Base-by-base conservation (phyloP, 129 eudicot genomes). In the Lonicera japonica region DNA sequence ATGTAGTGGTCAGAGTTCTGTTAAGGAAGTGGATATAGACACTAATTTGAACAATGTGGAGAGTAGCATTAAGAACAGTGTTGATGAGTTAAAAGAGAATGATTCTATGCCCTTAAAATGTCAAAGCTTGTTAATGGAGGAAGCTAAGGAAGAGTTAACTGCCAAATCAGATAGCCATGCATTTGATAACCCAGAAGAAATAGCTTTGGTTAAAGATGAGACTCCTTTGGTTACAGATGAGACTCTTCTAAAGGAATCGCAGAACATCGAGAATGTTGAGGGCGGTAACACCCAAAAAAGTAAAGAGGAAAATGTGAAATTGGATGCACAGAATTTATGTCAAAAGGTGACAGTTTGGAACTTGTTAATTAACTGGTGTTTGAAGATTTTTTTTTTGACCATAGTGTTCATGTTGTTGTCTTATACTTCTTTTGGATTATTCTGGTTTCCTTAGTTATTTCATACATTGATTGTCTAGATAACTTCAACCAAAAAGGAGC, bases 301-400 rank as follows among this genome's bases (percentile, higher is more conserved):
- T n/a, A 70, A 65, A 68, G 64, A 55, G 39, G 75, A 70, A 51
- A 71, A 50, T 20, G 52, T 68, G 21, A 77, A 76, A 76, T 61
- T 25, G 20, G 56, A 69, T 59, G 55, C 81, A 21, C 58, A 63
- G 51, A 69, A 66, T 29, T 52, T 56, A 65, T n/a, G 70, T 53
- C 66, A 36, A 74, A 84, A 84, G 89, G 96, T 88, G 54, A 68
- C 70, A 66, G 43, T 64, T 14, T 24, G 57, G 65, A 40, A 54
- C 14, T 24, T 29, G 29, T n/a, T n/a, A n/a, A n/a, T n/a, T n/a
- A n/a, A n/a, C n/a, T n/a, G n/a, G n/a, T n/a, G n/a, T n/a, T n/a
- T n/a, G n/a, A n/a, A n/a, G n/a, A 9, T 66, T 38, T 17, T 58
- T 41, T 5, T 67, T 25, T 5, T n/a, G n/a, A n/a, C n/a, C n/a